Percentiles rank a stretch among this genome's conserved stretches.
phyloP scores from a whole-genome alignment of 768 basidiomycete species.

The Stropharia rugosoannulata region DNA sequence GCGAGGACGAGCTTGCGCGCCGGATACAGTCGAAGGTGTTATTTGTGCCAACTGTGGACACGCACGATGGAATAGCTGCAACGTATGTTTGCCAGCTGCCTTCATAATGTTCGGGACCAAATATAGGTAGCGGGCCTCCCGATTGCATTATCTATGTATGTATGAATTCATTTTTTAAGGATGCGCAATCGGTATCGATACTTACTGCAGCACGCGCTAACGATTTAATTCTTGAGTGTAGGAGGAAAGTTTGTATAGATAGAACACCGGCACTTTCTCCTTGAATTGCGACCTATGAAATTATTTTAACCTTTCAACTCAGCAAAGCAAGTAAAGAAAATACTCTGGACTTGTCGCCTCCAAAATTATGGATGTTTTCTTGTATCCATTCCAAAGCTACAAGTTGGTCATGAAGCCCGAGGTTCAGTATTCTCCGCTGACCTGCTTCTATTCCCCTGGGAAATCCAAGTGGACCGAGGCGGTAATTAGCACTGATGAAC shows the following conservation, averaged over 20 bases:
- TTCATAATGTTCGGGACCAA: slow-evolving; percentile 25
- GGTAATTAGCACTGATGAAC: slow-evolving; percentile 32
- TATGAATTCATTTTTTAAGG: neutral
- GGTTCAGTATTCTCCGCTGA: slow-evolving; percentile 25
- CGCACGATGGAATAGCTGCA: slow-evolving; percentile 28
- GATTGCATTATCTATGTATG: slow-evolving; percentile 34
- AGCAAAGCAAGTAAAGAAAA: no score
- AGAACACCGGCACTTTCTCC: slow-evolving; percentile 54
- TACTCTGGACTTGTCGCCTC: slow-evolving; percentile 42
- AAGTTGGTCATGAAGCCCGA: slow-evolving; percentile 44
- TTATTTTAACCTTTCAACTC: neutral
- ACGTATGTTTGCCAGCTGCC: slow-evolving; percentile 34
- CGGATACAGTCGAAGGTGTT: slow-evolving; percentile 32
- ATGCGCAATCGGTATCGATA: neutral
- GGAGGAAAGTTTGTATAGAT: slow-evolving; percentile 30
- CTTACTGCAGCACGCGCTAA: slow-evolving; percentile 31
- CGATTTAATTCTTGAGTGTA: slow-evolving; percentile 24
- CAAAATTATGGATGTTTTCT: slow-evolving; percentile 53
- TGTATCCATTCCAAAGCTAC: slow-evolving; percentile 54
- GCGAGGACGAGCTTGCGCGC: slow-evolving; percentile 2
- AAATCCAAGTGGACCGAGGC: slow-evolving; percentile 44
- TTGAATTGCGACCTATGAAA: slow-evolving; percentile 40
- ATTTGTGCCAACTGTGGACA: slow-evolving; percentile 11
- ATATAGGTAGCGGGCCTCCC: slow-evolving; percentile 27
- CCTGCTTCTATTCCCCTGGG: slow-evolving; percentile 31